Evolutionary conservation across 768 basidiomycete genomes (phyloP).

Genomic region (Phaeolepiota aurea): DNA sequence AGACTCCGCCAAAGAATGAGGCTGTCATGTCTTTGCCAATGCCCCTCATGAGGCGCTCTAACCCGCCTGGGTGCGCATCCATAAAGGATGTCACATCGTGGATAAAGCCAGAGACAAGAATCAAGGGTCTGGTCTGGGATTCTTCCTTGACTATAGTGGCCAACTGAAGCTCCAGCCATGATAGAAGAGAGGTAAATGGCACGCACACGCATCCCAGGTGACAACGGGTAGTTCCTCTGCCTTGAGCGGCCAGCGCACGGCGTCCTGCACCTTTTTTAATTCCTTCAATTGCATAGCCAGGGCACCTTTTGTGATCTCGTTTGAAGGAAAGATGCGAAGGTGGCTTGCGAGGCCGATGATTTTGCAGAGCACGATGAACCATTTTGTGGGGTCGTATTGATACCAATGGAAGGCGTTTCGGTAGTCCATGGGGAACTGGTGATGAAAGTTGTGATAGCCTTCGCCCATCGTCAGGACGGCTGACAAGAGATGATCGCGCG

Average conservation of each 20-base stretch:
- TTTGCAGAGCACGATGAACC: constrained; percentile 76
- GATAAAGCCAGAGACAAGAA: constrained; percentile 80
- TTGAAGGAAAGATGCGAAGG: constrained; percentile 78
- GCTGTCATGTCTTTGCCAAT: constrained; percentile 81
- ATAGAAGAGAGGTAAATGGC: background rate
- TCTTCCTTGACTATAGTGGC: constrained; percentile 63
- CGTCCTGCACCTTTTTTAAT: constrained; percentile 56
- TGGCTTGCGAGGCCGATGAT: constrained; percentile 67
- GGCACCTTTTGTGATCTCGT: constrained; percentile 79
- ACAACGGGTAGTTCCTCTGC: constrained; percentile 63
- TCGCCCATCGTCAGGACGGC: constrained; percentile 82
- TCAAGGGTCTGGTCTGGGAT: constrained; percentile 52
- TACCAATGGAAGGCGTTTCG: constrained; percentile 75
- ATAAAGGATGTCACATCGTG: constrained; percentile 73
- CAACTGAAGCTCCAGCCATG: too few relatives aligned
- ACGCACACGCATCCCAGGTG: constrained; percentile 75
- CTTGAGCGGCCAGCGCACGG: constrained; percentile 50
- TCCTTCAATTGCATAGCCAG: constrained; percentile 79
- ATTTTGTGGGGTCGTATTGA: constrained; percentile 92
- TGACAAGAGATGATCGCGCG: constrained; percentile 73
- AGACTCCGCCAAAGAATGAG: constrained; percentile 80
- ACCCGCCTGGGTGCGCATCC: constrained; percentile 77
- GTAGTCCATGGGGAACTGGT: constrained; percentile 86
- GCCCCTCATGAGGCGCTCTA: constrained; percentile 41
- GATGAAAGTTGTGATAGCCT: constrained; percentile 88